Evolutionary conservation across 2,329 filamentous ascomycete species (phyloP).

Genomic region (Aureobasidium sp.): DNA sequence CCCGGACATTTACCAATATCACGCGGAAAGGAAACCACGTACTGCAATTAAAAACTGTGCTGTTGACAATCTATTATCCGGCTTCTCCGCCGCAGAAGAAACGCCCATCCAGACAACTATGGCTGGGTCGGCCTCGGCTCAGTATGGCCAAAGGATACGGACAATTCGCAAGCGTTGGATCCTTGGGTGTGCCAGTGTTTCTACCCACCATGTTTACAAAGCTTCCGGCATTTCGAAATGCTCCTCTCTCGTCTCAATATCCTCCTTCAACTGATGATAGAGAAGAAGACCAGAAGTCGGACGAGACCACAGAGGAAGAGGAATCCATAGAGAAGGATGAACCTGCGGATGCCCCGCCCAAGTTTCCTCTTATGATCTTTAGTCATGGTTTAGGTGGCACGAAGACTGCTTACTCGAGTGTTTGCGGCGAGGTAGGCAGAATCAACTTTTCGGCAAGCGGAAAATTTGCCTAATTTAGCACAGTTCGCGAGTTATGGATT

Average conservation of each 20-base stretch:
- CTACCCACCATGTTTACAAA: conserved; percentile 55
- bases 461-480: background rate
- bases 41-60: conserved; percentile 49
- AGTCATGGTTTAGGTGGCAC: conserved; percentile 59
- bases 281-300: conserved; percentile 30
- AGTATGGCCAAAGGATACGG: conserved; percentile 52
- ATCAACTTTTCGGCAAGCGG: no score
- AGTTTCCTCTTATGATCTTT: conserved; percentile 56
- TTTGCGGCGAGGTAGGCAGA: conserved; percentile 46
- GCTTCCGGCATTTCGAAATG: conserved; percentile 55
- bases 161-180: conserved; percentile 48
- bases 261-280: conserved; percentile 34
- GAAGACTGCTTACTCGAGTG: conserved; percentile 51
- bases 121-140: conserved; percentile 51
- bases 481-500: conserved; percentile 56
- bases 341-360: conserved; percentile 32
- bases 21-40: conserved; percentile 39
- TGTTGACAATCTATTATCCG: conserved; percentile 60
- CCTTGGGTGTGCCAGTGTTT: conserved; percentile 45
- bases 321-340: background rate
- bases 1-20: conserved; percentile 42
- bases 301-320: background rate
- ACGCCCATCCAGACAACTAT: conserved; percentile 47
- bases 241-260: conserved; percentile 43
- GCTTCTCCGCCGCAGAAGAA: conserved; percentile 31